A percentile compares a stretch with the other conserved stretches of the same genome.
These are phyloP conservation scores for Pseudognaphalium luteoalbum DNA, from an alignment of 129 eudicot genomes.

Conservation along the genomic window DNA sequence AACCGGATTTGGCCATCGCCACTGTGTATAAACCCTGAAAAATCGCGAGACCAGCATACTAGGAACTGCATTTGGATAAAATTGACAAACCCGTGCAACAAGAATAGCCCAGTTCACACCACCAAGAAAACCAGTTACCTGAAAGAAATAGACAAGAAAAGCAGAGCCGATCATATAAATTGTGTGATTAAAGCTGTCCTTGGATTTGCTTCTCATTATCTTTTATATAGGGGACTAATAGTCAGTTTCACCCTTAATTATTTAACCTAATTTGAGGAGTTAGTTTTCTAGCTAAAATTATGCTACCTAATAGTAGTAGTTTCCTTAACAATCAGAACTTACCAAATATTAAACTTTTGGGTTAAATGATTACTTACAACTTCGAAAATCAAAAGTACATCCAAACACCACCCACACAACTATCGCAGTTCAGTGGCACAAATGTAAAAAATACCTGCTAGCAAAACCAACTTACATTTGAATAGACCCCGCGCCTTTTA, in stretches of 20 bases:
- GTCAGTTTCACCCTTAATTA: background rate
- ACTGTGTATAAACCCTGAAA: constrained; percentile 86
- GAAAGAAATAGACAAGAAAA: constrained; percentile 11
- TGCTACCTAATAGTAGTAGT: no score
- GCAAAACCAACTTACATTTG: constrained; percentile 68
- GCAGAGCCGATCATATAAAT: background rate
- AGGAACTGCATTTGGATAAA: constrained; percentile 90
- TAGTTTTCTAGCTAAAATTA: background rate
- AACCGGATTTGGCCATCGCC: constrained; percentile 99
- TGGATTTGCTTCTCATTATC: background rate
- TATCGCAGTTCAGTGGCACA: background rate
- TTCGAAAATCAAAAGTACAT: background rate
- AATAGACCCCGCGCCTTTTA: constrained; percentile 87
- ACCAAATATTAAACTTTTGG: background rate
- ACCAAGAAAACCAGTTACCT: constrained; percentile 98
- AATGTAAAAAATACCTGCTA: background rate
- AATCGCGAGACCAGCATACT: constrained; percentile 95
- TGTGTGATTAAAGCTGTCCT: background rate
- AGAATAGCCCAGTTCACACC: constrained; percentile 99
- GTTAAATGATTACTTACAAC: background rate
- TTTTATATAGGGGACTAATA: background rate
- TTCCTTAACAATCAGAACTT: background rate
- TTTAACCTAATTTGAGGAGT: background rate
- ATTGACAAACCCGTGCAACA: constrained; percentile 91
- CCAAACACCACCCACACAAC: background rate